phyloP scores from a whole-genome alignment of 2,329 filamentous ascomycete species.

The Colletotrichum filicis region DNA sequence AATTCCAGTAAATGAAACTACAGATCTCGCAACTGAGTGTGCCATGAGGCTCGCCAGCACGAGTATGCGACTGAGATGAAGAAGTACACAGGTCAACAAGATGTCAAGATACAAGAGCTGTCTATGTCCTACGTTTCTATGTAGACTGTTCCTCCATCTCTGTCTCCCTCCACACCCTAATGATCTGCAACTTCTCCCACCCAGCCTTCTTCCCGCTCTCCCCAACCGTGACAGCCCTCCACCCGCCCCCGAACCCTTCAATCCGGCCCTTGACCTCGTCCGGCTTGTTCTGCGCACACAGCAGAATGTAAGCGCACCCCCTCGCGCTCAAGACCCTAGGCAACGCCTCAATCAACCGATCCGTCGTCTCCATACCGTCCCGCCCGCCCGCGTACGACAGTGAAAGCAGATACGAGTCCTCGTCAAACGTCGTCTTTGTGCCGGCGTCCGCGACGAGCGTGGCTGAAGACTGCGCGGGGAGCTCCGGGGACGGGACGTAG shows the following conservation, averaged over 20 bases:
- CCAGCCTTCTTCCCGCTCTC: conserved; percentile 88
- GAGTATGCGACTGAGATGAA: not conserved
- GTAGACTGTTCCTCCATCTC: not conserved
- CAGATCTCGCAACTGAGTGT: not conserved
- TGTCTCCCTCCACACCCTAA: conserved; percentile 81
- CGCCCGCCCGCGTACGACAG: conserved; percentile 89
- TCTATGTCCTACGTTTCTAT: not conserved
- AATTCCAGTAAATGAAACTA: conserved; percentile 11
- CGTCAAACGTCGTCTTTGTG: conserved; percentile 69
- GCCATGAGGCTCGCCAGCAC: not conserved
- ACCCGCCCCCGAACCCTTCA: conserved; percentile 60
- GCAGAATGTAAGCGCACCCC: conserved; percentile 88
- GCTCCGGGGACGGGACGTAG: conserved; percentile 86
- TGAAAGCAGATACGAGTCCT: conserved; percentile 84
- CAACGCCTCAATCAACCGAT: conserved; percentile 78
- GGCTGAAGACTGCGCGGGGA: conserved; percentile 61
- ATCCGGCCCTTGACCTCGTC: conserved; percentile 72
- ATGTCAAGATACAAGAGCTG: not conserved
- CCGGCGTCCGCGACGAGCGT: conserved; percentile 36
- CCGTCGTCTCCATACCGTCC: conserved; percentile 95
- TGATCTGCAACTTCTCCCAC: conserved; percentile 92
- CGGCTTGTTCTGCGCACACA: conserved; percentile 92
- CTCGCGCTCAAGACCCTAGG: conserved; percentile 70
- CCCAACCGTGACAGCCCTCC: conserved; percentile 83
- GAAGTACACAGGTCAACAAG: not conserved